Evolutionary conservation across 176 grass and related monocot genomes (phyloP).

Genomic region (Paspalum notatum): DNA sequence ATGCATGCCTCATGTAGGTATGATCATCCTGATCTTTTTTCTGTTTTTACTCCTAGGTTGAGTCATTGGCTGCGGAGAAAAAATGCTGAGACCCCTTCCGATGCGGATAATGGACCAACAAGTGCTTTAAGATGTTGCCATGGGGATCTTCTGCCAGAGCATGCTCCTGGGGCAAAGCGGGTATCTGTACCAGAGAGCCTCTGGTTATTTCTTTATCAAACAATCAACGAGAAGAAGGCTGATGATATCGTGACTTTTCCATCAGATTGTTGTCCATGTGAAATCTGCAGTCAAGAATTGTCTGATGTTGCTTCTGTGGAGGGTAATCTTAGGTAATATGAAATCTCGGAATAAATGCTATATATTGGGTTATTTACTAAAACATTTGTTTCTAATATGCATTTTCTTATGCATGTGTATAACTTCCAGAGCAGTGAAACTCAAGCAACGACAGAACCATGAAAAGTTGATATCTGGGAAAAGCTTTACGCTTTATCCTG

Average conservation of each 20-base stretch:
- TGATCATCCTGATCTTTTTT: constrained; percentile 21
- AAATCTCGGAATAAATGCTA: not conserved
- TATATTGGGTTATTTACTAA: constrained; percentile 35
- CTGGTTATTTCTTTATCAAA: constrained; percentile 91
- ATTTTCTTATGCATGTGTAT: constrained; percentile 35
- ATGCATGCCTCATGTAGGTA: not conserved
- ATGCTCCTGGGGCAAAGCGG: constrained; percentile 84
- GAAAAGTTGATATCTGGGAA: constrained; percentile 86
- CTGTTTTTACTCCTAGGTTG: constrained; percentile 60
- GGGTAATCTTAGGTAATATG: constrained; percentile 81
- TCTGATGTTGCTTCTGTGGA: constrained; percentile 86
- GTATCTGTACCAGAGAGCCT: constrained; percentile 73
- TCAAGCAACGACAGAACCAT: constrained; percentile 81
- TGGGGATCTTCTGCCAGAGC: constrained; percentile 84
- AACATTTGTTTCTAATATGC: constrained; percentile 31
- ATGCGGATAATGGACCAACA: constrained; percentile 82
- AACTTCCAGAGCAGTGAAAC: constrained; percentile 73
- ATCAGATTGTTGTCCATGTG: constrained; percentile 70
- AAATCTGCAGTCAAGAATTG: constrained; percentile 72
- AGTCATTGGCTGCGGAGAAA: constrained; percentile 87
- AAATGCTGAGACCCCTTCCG: constrained; percentile 67
- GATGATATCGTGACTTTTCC: constrained; percentile 65
- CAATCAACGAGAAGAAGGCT: constrained; percentile 37
- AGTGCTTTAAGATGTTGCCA: constrained; percentile 77
- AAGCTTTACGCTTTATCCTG: constrained; percentile 63